Evolutionary conservation across 2,329 filamentous ascomycete genomes (phyloP).

Genomic region (Calonectria crousiana): DNA sequence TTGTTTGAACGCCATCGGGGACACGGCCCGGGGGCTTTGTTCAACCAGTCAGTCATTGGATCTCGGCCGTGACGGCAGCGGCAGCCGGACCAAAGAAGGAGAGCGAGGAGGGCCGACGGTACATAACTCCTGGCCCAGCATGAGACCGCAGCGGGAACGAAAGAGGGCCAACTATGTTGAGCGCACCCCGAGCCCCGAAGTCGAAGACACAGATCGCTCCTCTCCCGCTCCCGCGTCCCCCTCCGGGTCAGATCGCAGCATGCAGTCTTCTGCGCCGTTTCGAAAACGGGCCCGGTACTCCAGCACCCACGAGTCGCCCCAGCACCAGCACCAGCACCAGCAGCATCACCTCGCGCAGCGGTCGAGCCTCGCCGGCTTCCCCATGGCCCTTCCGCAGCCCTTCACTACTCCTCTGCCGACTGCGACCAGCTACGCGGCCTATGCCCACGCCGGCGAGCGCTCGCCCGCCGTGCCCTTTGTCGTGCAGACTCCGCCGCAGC

Average conservation of each 20-base stretch:
- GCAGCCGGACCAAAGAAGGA: not conserved
- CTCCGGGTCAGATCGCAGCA: not conserved
- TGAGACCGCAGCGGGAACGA: slow-evolving; percentile 6
- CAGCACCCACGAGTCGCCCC: not conserved
- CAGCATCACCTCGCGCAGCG: not conserved
- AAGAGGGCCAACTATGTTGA: slow-evolving; percentile 8
- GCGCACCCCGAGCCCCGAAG: slow-evolving; percentile 1
- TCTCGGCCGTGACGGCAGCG: not conserved
- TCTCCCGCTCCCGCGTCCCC: not conserved
- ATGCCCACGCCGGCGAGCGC: not conserved
- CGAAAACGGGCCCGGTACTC: not conserved
- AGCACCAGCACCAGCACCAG: not conserved
- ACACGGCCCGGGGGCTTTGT: not conserved
- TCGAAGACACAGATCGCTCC: not conserved
- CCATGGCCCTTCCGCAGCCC: not conserved
- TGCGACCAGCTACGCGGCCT: not conserved
- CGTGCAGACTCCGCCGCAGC: not conserved
- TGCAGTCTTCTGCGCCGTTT: not conserved
- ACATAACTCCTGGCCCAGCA: not conserved
- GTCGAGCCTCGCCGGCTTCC: not conserved
- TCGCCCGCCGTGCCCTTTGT: not conserved
- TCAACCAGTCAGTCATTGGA: not conserved
- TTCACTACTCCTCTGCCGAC: not conserved
- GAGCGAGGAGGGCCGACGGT: not conserved
- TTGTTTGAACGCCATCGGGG: not conserved